Conservation (phyloP, 2,329 filamentous ascomycete species). For the Talaromyces islandicus region DNA sequence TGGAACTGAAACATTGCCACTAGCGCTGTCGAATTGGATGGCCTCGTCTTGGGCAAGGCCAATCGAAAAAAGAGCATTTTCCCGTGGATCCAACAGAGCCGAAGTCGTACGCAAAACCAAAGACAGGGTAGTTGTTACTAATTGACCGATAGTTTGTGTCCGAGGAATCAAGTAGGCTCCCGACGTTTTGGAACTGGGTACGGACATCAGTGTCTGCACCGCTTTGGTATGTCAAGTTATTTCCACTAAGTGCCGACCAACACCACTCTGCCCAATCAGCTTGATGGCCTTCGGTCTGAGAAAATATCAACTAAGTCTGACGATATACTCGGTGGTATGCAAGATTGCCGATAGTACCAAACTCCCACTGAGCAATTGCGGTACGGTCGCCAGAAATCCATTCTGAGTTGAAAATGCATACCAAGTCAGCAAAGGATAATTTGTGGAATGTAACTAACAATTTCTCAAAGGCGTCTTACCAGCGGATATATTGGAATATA, state of each 20-base stretch:
- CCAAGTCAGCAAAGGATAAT: too few relatives aligned
- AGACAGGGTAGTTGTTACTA: slow-evolving; percentile 46
- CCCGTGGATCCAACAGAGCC: slow-evolving; percentile 33
- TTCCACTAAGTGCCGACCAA: slow-evolving; percentile 41
- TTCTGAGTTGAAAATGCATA: slow-evolving; percentile 42
- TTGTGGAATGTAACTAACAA: too few relatives aligned
- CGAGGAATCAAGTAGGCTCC: slow-evolving; percentile 38
- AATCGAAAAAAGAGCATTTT: slow-evolving; percentile 39
- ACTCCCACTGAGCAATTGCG: slow-evolving; percentile 58
- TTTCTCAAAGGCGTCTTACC: slow-evolving; percentile 43
- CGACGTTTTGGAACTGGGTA: slow-evolving; percentile 37
- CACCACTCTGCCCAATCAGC: slow-evolving; percentile 51
- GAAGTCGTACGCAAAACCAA: slow-evolving; percentile 47
- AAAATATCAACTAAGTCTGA: slow-evolving; percentile 43
- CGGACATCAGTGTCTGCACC: slow-evolving; percentile 44
- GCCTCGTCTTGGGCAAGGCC: slow-evolving; percentile 45
- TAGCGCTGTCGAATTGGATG: slow-evolving; percentile 43
- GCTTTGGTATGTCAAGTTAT: slow-evolving; percentile 41
- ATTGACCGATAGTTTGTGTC: slow-evolving; percentile 47
- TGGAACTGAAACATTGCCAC: slow-evolving; percentile 31
- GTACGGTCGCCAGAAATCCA: slow-evolving; percentile 62
- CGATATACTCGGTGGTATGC: slow-evolving; percentile 56
- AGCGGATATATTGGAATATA: slow-evolving; percentile 68
- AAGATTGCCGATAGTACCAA: slow-evolving; percentile 45
- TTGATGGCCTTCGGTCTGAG: slow-evolving; percentile 40